A percentile compares a stretch with the other conserved stretches of the same genome.
These are phyloP conservation scores for Orbilia blumenaviensis DNA, from an alignment of 2,329 filamentous ascomycete genomes.

Conservation along the genomic window DNA sequence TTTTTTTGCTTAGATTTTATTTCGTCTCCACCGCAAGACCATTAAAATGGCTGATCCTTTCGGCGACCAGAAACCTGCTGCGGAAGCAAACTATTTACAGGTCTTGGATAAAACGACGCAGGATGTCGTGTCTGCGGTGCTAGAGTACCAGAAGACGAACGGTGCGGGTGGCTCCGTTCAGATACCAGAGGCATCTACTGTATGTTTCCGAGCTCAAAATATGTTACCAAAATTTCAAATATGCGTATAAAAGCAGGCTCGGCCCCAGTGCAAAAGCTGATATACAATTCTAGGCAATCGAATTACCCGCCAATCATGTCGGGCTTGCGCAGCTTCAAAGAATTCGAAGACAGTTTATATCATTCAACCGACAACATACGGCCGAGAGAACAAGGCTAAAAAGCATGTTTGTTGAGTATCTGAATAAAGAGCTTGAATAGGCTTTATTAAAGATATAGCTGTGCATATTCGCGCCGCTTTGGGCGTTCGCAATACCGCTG, in stretches of 20 bases:
- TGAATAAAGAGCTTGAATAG: slow-evolving; percentile 66
- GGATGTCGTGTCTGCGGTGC: slow-evolving; percentile 75
- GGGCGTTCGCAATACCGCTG: neutral
- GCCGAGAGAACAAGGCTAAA: slow-evolving; percentile 67
- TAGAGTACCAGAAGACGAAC: slow-evolving; percentile 63
- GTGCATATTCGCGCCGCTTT: slow-evolving; percentile 5
- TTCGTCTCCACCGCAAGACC: slow-evolving; percentile 1
- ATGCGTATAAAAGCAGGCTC: too few relatives aligned
- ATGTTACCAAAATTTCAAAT: too few relatives aligned
- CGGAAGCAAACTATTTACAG: slow-evolving; percentile 77
- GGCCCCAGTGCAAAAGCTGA: slow-evolving; percentile 61
- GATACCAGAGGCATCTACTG: slow-evolving; percentile 38
- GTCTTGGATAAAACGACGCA: slow-evolving; percentile 81
- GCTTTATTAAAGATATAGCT: neutral
- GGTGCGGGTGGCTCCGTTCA: slow-evolving; percentile 41
- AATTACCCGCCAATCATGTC: slow-evolving; percentile 73
- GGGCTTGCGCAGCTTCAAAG: slow-evolving; percentile 80
- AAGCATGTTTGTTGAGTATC: slow-evolving; percentile 72
- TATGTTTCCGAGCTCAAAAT: slow-evolving; percentile 2
- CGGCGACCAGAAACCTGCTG: slow-evolving; percentile 67
- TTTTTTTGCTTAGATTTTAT: neutral
- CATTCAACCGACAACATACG: slow-evolving; percentile 76
- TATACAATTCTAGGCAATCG: slow-evolving; percentile 65
- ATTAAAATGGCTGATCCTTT: neutral
- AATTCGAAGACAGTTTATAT: slow-evolving; percentile 78